Evolutionary conservation across 2,329 filamentous ascomycete species (phyloP), one percentile per base, ranked within the genome.

Genomic region (Exserohilum rostratum): DNA sequence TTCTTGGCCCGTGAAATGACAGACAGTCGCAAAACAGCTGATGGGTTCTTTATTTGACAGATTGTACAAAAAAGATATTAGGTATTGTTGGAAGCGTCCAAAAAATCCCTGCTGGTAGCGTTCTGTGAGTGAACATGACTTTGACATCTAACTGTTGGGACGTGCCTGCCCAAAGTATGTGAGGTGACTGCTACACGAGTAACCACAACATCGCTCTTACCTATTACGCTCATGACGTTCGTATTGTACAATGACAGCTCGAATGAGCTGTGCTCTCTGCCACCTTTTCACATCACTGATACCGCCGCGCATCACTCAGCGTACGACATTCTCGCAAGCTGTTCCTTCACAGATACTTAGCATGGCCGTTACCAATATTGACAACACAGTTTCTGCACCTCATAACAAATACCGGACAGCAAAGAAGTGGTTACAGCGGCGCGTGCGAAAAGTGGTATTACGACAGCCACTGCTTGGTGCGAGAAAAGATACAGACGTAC

Each of bases 401-500:
- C 50, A 35, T 20, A 52, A 46, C 48, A 66, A 65, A 43, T 58
- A 61, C 17, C 59, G 60, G 31, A 55, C 55, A 7, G 51, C 61
- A 12, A 71, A 62, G 45, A 60, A 61, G 30, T 72, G 71, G 69
- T 48, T 71, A 17, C 61, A 67, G 39, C 64, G 61, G 20, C 64
- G 61, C 31, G 52, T 73, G 2, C 61, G 57, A 42, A 68, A 60
- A 47, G 52, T 61, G 17, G 48, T 56, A 18, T 60, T 63, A n/a
- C 58, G 58, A 22, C 64, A 67, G 20, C 39, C 27, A 1, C 15
- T 50, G 17, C 54, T 46, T 49, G 52, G 44, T 6, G 25, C 22
- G 0, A 40, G 52, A 3, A 45, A 45, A n/a, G 29, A 45, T 12
- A 31, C 31, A 18, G 44, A 53, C 7, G 27, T 62, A 18, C 53